These are phyloP conservation scores for Macrophomina pseudophaseolina DNA, from an alignment of 2,329 filamentous ascomycete species.

Conservation along the genomic window DNA sequence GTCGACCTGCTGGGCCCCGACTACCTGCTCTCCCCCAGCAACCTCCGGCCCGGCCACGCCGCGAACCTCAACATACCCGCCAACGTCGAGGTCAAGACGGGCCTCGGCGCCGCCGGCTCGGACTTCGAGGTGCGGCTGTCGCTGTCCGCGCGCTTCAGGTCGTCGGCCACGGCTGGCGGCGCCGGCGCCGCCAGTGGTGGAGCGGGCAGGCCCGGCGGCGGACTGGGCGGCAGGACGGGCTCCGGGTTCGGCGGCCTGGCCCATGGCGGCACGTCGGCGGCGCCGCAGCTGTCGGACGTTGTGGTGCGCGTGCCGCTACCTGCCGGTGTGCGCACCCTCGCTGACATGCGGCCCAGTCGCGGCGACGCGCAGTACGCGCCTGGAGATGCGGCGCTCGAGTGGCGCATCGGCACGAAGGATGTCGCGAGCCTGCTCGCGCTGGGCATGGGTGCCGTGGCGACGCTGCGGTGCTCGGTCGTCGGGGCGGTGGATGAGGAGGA, in stretches of 20 bases:
- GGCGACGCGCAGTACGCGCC: conserved; percentile 84
- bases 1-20: conserved; percentile 83
- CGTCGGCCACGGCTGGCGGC: conserved; percentile 30
- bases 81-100: conserved; percentile 79
- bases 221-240: conserved; percentile 37
- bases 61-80: conserved; percentile 79
- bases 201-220: conserved; percentile 28
- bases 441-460: conserved; percentile 69
- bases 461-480: conserved; percentile 78
- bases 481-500: conserved; percentile 60
- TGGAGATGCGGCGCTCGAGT: conserved; percentile 75
- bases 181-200: conserved; percentile 20
- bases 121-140: conserved; percentile 89
- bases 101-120: conserved; percentile 72
- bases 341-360: conserved; percentile 77
- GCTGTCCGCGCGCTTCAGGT: conserved; percentile 60
- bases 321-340: conserved; percentile 77
- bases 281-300: conserved; percentile 71
- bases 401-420: conserved; percentile 81
- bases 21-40: conserved; percentile 41
- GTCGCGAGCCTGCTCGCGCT: conserved; percentile 55
- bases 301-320: conserved; percentile 80
- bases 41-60: conserved; percentile 36
- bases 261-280: conserved; percentile 37
- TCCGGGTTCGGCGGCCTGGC: conserved; percentile 35